Percentiles rank a stretch among this genome's conserved stretches.
phyloP scores from a whole-genome alignment of 2,329 filamentous ascomycete species.

The Calycina herbarum region DNA sequence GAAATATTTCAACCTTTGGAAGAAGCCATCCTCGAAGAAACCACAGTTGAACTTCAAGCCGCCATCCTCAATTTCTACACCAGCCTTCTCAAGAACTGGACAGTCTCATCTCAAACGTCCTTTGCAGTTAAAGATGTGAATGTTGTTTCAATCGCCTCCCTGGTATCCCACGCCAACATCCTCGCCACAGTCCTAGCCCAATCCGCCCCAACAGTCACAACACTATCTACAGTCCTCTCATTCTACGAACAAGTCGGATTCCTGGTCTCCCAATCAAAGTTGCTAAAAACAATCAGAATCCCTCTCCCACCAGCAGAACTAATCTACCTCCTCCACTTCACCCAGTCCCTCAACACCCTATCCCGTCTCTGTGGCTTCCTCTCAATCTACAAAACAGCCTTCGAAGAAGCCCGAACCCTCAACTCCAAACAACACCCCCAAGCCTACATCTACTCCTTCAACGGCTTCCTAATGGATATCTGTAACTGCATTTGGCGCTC shows the following conservation, averaged over 20 bases:
- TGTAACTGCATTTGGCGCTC: constrained; percentile 82
- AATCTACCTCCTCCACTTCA: constrained; percentile 72
- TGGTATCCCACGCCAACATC: constrained; percentile 52
- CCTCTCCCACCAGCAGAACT: constrained; percentile 66
- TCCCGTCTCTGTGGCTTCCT: constrained; percentile 71
- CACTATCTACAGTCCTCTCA: constrained; percentile 60
- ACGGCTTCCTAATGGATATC: constrained; percentile 82
- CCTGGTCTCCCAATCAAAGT: constrained; percentile 52
- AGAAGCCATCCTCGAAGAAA: constrained; percentile 48
- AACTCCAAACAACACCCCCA: constrained; percentile 51
- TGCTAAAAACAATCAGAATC: constrained; percentile 60
- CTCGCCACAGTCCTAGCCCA: constrained; percentile 63
- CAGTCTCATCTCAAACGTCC: constrained; percentile 44
- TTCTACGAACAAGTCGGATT: constrained; percentile 67
- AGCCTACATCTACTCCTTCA: constrained; percentile 68
- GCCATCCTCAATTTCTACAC: constrained; percentile 68
- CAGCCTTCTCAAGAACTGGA: constrained; percentile 62
- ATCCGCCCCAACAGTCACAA: constrained; percentile 44
- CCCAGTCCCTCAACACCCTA: constrained; percentile 59
- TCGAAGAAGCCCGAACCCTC: constrained; percentile 62
- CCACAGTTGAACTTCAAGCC: constrained; percentile 51
- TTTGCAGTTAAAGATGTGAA: constrained; percentile 26
- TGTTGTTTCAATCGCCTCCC: constrained; percentile 39
- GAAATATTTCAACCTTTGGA: constrained; percentile 55
- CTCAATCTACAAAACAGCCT: constrained; percentile 70